These are phyloP conservation scores for Pichia californica DNA, from an alignment of 805 yeast genomes.

Conservation along the genomic window DNA sequence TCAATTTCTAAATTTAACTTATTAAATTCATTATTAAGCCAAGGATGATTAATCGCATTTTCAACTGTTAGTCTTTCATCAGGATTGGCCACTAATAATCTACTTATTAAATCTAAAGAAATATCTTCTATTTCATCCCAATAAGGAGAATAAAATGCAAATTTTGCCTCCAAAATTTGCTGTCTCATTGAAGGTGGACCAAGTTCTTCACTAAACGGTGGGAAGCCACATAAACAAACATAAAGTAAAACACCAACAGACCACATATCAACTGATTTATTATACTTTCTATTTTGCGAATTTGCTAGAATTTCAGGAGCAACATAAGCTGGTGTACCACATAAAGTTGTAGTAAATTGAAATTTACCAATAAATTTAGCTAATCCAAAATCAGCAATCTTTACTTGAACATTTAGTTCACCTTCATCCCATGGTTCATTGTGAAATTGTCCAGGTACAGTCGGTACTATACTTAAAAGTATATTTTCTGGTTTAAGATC, in stretches of 20 bases:
- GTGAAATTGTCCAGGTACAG: conserved; percentile 4
- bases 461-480: conserved; percentile 45
- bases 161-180: conserved; percentile 60
- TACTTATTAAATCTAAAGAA: conserved; percentile 59
- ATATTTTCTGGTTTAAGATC: conserved; percentile 93
- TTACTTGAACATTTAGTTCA: conserved; percentile 57
- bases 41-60: conserved; percentile 35
- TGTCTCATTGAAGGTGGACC: conserved; percentile 77
- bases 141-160: conserved; percentile 71
- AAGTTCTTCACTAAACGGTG: conserved; percentile 77
- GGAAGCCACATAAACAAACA: conserved; percentile 78
- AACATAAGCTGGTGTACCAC: conserved; percentile 86
- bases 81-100: conserved; percentile 50
- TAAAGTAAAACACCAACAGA: conserved; percentile 73
- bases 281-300: conserved; percentile 46
- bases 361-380: conserved; percentile 66
- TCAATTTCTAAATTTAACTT: neutral
- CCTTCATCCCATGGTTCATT: conserved; percentile 48
- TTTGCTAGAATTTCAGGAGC: conserved; percentile 70
- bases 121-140: conserved; percentile 68
- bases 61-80: conserved; percentile 35
- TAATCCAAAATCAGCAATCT: conserved; percentile 79
- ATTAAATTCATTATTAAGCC: conserved; percentile 29
- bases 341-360: conserved; percentile 67
- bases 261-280: conserved; percentile 76